phyloP scores from a whole-genome alignment of 805 yeast genomes.

The Monosporozyma solicola region DNA sequence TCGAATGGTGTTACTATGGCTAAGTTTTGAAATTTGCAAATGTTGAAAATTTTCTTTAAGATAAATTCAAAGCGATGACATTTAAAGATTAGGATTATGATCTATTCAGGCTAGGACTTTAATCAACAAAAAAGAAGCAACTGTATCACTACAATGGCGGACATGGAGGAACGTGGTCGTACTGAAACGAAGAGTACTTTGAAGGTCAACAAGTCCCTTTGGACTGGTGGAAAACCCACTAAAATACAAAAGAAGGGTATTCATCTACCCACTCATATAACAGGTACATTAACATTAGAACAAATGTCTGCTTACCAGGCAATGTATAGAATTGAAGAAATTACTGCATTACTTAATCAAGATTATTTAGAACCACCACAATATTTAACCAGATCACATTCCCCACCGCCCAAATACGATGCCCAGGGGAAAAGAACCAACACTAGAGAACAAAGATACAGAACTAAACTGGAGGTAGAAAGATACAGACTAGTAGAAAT shows the following conservation, averaged over 20 bases:
- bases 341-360: slow-evolving; percentile 43
- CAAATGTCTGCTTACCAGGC: slow-evolving; percentile 70
- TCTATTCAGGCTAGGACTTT: background rate
- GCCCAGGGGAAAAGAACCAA: slow-evolving; percentile 72
- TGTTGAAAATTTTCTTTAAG: background rate
- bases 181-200: background rate
- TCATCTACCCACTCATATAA: slow-evolving; percentile 34
- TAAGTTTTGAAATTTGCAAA: background rate
- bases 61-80: background rate
- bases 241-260: slow-evolving; percentile 1
- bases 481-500: slow-evolving; percentile 68
- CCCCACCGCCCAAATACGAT: slow-evolving; percentile 93
- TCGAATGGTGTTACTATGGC: background rate
- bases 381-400: slow-evolving; percentile 52
- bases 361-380: slow-evolving; percentile 34
- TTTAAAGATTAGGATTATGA: background rate
- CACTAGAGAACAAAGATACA: slow-evolving; percentile 65
- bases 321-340: slow-evolving; percentile 69
- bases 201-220: background rate
- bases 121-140: background rate
- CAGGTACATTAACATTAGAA: slow-evolving; percentile 54
- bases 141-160: background rate
- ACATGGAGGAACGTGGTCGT: background rate
- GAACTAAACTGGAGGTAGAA: slow-evolving; percentile 61
- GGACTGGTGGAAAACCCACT: slow-evolving; percentile 3